Conservation (phyloP, 2,329 filamentous ascomycete genomes). For the Fusarium praegraminearum region DNA sequence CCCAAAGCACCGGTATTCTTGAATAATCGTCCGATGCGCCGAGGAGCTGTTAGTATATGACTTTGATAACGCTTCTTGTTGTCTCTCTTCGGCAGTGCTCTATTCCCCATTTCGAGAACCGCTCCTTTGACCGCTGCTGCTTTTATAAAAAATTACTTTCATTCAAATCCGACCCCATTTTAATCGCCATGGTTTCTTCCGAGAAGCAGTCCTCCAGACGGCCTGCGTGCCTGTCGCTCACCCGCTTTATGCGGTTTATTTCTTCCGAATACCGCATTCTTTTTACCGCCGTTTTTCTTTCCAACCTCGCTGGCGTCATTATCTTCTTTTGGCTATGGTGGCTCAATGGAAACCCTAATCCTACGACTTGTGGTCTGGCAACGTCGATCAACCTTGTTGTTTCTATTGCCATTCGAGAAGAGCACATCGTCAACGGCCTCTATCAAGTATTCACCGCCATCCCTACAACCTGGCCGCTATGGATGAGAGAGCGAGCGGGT, state of each 20-base stretch:
- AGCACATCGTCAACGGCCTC: conserved; percentile 61
- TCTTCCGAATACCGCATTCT: conserved; percentile 60
- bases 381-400: conserved; percentile 58
- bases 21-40: conserved; percentile 2
- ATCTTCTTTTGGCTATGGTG: conserved; percentile 34
- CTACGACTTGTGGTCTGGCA: conserved; percentile 51
- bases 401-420: conserved; percentile 61
- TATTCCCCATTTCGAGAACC: neutral
- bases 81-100: neutral
- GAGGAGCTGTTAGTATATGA: conserved; percentile 17
- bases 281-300: conserved; percentile 61
- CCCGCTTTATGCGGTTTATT: conserved; percentile 38
- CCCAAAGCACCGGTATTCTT: neutral
- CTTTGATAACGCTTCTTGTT: neutral
- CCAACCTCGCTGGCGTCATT: conserved; percentile 52
- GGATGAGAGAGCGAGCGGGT: conserved; percentile 55
- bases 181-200: conserved; percentile 5
- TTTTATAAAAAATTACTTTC: conserved; percentile 5
- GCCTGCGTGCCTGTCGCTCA: conserved; percentile 29
- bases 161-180: conserved; percentile 8
- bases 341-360: conserved; percentile 48
- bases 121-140: neutral
- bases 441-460: conserved; percentile 56
- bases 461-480: conserved; percentile 55
- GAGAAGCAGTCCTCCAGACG: conserved; percentile 5